Evolutionary conservation across 169 alveolate species (phyloP).

Genomic region (Cryptosporidium ubiquitum): DNA sequence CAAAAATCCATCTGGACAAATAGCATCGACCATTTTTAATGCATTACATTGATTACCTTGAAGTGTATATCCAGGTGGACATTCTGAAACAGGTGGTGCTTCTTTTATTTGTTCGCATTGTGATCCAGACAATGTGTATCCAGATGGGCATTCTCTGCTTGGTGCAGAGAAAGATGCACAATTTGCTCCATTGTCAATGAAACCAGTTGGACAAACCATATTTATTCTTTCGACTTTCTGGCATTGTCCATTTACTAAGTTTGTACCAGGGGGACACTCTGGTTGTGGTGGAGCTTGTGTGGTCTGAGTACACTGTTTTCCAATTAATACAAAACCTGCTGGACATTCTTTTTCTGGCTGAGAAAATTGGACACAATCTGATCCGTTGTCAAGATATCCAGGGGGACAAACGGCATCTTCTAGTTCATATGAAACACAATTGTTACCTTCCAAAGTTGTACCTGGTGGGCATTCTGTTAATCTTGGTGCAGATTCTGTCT

Average conservation of each 20-base stretch:
- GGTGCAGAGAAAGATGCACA: conserved; percentile 74
- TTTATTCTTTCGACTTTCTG: conserved; percentile 60
- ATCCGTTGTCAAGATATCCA: conserved; percentile 64
- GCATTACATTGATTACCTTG: conserved; percentile 68
- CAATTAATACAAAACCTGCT: conserved; percentile 59
- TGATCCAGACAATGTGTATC: conserved; percentile 49
- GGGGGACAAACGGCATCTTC: conserved; percentile 73
- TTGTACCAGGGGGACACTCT: conserved; percentile 68
- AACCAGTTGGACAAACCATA: conserved; percentile 73
- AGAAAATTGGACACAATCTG: conserved; percentile 62
- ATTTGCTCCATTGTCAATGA: conserved; percentile 64
- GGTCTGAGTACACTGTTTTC: conserved; percentile 69
- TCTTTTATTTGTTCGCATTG: conserved; percentile 73
- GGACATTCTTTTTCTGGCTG: conserved; percentile 74
- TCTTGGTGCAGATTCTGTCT: conserved; percentile 65
- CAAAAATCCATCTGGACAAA: conserved; percentile 70
- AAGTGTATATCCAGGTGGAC: conserved; percentile 72
- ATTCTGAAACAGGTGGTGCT: conserved; percentile 64
- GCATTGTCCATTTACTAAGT: conserved; percentile 66
- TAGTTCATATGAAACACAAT: conserved; percentile 36
- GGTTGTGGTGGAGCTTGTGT: conserved; percentile 74
- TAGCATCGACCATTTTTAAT: conserved; percentile 67
- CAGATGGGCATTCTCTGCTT: conserved; percentile 71
- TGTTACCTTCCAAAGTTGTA: conserved; percentile 60
- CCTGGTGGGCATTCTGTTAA: conserved; percentile 72